Base-by-base conservation (phyloP, 176 grass and related monocot genomes). In the Eragrostis curvula region DNA sequence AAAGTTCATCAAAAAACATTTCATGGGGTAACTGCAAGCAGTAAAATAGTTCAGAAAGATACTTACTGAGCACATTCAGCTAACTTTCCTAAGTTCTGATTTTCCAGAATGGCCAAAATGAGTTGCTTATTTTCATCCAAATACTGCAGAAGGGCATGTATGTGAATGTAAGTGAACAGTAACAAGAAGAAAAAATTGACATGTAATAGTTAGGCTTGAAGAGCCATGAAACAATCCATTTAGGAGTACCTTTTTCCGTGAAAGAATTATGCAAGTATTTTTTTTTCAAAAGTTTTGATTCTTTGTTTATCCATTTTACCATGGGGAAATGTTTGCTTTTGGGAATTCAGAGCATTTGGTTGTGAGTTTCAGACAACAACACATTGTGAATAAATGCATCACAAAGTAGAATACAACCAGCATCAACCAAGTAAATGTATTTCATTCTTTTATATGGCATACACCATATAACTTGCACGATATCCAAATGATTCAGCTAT, bases 21-120 rank as follows among this genome's bases (percentile, higher is more conserved):
- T 82, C 53, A 36, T 53, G 14, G 32, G n/a, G 69, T 39, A 36
- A 36, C 32, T 36, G 32, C 4, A 36, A 36, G 32, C 4, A 36
- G 32, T 36, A 74, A 46, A 73, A 61, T 17, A 67, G 42, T 75
- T 74, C 44, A 70, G 42, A n/a, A 55, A 84, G 74, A 11, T 29
- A 80, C 94, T 97, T 88, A 97, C 94, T 94, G 94, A 81, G 94
- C 94, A 88, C 94, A 97, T 89, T 97, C 94, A 87, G 94, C 89
- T 45, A 97, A 76, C 89, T 97, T 97, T 62, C 89, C 94, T 81
- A 97, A 83, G 70, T 97, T 97, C 43, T 97, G 94, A 78, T 97
- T 97, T 81, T 97, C 94, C 65, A 97, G 74, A 70, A 97, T 97
- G 64, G 94, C 94, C 84, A 97, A 94, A 86, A 97, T 97, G 80